Evolutionary conservation across 768 basidiomycete genomes (phyloP), one percentile per base, ranked within the genome.

Genomic region (Kwoniella pini): DNA sequence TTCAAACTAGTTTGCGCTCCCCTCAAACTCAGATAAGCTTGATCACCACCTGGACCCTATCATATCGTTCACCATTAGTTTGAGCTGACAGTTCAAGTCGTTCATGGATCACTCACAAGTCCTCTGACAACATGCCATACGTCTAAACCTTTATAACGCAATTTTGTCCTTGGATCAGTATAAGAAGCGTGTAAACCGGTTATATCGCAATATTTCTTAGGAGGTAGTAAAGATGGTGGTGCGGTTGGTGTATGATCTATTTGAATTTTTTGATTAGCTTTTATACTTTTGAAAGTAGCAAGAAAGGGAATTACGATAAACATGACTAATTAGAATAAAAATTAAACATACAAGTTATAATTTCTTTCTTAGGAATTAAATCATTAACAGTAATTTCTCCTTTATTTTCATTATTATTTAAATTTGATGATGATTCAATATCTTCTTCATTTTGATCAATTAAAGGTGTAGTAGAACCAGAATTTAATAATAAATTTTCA

Each of bases 151-250:
- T 77, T 78, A 60, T 80, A 81, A 6, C 79, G 66, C 43, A 80
- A 63, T 12, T 75, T 77, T 10, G 79, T 78, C 50, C 78, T 75
- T 9, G 80, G 80, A 60, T 80, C 80, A 11, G 76, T 76, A 64
- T 80, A 81, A 3, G 64, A 57, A 19, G 77, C 79, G 48, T 77
- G 75, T 12, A 82, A 74, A 0, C 81, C 81, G 1, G 81, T 82
- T 42, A 82, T 75, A 53, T 82, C 81, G 74, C 81, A 82, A 65
- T 80, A 82, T 53, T 81, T 80, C 63, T 81, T 82, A 0, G 77
- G 59, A 4, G 80, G 80, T 3, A 79, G 49, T 1, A 81, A 63
- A 0, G 76, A 78, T 1, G 81, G 80, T 5, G 79, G 80, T 0
- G 80, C 80, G 12, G 72, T 64, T 17, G 77, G 75, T 26, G 77